Percentiles rank a stretch among this genome's conserved stretches.
Evolutionary conservation across 441 rosid genomes (phyloP).

Genomic region (Populus hybrid): DNA sequence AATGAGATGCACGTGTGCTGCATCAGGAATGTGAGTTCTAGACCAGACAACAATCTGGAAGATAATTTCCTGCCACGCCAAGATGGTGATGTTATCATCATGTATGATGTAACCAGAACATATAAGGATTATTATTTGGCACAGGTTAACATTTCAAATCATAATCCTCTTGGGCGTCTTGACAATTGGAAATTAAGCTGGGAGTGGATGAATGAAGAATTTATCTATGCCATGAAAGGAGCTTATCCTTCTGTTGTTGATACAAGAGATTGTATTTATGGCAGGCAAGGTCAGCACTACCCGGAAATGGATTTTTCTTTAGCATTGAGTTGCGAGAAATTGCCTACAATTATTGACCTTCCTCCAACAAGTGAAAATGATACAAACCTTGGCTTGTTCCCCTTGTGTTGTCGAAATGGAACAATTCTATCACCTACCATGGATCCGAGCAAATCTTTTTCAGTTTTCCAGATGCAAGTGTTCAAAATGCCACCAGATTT

Average conservation of each 20-base stretch:
- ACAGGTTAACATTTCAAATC: conserved; percentile 69
- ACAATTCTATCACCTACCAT: conserved; percentile 65
- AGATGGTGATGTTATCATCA: conserved; percentile 82
- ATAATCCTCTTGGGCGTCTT: conserved; percentile 75
- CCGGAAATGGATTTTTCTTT: conserved; percentile 49
- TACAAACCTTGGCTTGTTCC: conserved; percentile 55
- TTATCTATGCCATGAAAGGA: conserved; percentile 69
- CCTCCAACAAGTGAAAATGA: conserved; percentile 78
- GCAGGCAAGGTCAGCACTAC: conserved; percentile 56
- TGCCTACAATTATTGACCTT: conserved; percentile 73
- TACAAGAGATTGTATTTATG: conserved; percentile 63
- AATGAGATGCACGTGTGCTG: conserved; percentile 65
- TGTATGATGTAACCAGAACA: conserved; percentile 72
- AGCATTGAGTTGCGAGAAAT: conserved; percentile 64
- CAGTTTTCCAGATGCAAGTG: conserved; percentile 73
- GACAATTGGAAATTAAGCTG: conserved; percentile 86
- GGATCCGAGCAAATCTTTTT: conserved; percentile 65
- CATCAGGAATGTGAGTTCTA: conserved; percentile 31
- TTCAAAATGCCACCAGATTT: conserved; percentile 87
- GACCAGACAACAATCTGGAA: conserved; percentile 29
- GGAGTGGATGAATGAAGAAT: conserved; percentile 82
- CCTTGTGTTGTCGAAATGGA: conserved; percentile 84
- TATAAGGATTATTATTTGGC: conserved; percentile 59
- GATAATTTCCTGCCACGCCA: conserved; percentile 52
- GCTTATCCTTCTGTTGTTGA: conserved; percentile 67